Evolutionary conservation across 495 filamentous ascomycete species (phyloP).

Genomic region (Daldinia loculata): DNA sequence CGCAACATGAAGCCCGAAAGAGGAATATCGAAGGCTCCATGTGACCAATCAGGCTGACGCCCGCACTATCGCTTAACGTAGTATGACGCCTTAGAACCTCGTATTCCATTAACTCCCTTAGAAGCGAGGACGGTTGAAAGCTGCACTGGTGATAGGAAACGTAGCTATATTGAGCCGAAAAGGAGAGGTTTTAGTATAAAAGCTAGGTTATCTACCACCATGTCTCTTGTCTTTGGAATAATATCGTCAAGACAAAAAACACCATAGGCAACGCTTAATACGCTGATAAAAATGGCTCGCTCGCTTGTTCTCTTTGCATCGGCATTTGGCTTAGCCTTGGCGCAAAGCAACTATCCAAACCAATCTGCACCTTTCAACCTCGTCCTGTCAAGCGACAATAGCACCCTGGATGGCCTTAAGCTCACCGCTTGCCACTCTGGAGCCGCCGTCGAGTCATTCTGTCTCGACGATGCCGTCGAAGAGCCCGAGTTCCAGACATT

Average conservation of each 20-base stretch:
- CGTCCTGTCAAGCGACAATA: constrained; percentile 33
- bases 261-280: not conserved
- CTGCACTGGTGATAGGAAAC: not conserved
- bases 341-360: constrained; percentile 30
- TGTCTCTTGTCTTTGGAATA: not conserved
- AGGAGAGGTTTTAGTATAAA: not conserved
- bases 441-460: constrained; percentile 35
- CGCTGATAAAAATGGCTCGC: constrained; percentile 9
- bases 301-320: constrained; percentile 12
- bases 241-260: not conserved
- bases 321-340: constrained; percentile 16
- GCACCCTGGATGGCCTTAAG: constrained; percentile 29
- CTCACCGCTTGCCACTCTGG: constrained; percentile 34
- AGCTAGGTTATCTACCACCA: not conserved
- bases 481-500: constrained; percentile 31
- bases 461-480: constrained; percentile 3
- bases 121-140: not conserved
- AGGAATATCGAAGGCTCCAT: constrained; percentile 1
- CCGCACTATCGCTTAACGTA: constrained; percentile 27
- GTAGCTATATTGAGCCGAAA: not conserved
- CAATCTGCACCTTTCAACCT: constrained; percentile 41
- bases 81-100: constrained; percentile 26
- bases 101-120: constrained; percentile 25
- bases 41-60: constrained; percentile 33
- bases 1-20: constrained; percentile 27